Base-by-base conservation (phyloP, 768 basidiomycete species). In the Clavaria fumosa region DNA sequence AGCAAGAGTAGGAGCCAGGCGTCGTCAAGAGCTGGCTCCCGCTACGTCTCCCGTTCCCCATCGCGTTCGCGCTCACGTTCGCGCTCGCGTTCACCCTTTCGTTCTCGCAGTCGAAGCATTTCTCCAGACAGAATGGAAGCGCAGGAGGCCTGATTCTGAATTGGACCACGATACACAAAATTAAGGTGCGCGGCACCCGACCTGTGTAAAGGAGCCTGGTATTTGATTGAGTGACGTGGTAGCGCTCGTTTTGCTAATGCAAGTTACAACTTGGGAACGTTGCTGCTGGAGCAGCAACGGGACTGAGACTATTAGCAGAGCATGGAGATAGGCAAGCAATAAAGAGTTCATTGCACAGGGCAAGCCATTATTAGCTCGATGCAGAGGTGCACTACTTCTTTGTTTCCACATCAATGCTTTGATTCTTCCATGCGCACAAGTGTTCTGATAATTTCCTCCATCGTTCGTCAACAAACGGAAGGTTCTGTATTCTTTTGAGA, bases 21-120 rank as follows among this genome's bases (percentile, higher is more conserved):
- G 5, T 55, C 61, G 4, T 69, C 68, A 10, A 58, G 61, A n/a
- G 50, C 64, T 36, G 67, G 62, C 9, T 69, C 65, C 2, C 66
- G 75, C 47, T 80, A 75, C 50, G 55, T 75, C 14, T 81, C 81
- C 18, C 71, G 74, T 24, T 76, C 72, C 50, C 76, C 67, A 32
- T 64, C 62, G 15, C 59, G 60, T 31, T 66, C 70, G 40, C 49
- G 53, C 17, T 64, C 61, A 30, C 39, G 46, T 2, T 59, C 58
- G 33, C 26, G 45, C 15, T 54, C 58, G 24, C 38, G 43, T 0
- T 56, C 56, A n/a, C 55, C 59, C 15, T 65, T 60, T 31, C 66
- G 64, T 39, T 75, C 74, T 31, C 69, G 64, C n/a, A 67, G 68
- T 52, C 63, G 65, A 23, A 76, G 75, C 48, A 62, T 75, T 38